Percentiles rank a stretch among this genome's conserved stretches.
phyloP scores from a whole-genome alignment of 371 early-diverging fungal species.

The Lichtheimia corymbifera region DNA sequence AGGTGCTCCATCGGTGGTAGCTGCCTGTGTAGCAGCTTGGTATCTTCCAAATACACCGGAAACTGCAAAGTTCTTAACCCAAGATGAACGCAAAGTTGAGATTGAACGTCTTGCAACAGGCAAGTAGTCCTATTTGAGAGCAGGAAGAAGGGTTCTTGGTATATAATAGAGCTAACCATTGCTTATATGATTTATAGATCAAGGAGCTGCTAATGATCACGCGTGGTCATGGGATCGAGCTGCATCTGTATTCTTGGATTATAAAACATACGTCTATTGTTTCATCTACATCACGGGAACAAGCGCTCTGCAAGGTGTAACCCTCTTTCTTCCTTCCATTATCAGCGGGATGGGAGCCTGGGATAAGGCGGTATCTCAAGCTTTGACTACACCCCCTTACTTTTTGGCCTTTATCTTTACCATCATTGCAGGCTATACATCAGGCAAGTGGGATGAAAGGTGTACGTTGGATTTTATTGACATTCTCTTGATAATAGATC shows the following conservation, averaged over 20 bases:
- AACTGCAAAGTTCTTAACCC: constrained; percentile 54
- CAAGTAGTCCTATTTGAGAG: constrained; percentile 7
- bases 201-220: constrained; percentile 41
- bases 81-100: constrained; percentile 53
- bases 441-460: too few relatives aligned
- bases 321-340: constrained; percentile 43
- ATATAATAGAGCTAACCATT: neutral
- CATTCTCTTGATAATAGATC: constrained; percentile 4
- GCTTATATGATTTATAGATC: constrained; percentile 24
- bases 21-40: constrained; percentile 38
- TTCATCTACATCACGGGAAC: constrained; percentile 41
- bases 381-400: constrained; percentile 43
- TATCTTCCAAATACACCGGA: constrained; percentile 62
- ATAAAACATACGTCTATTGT: constrained; percentile 41
- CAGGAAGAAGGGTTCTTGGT: neutral
- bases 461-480: too few relatives aligned
- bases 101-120: constrained; percentile 42
- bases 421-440: constrained; percentile 31
- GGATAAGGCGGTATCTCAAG: constrained; percentile 35
- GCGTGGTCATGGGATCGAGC: constrained; percentile 47
- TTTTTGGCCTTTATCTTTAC: constrained; percentile 22
- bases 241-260: constrained; percentile 40
- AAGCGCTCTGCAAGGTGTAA: constrained; percentile 42
- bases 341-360: constrained; percentile 39
- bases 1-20: constrained; percentile 45